Evolutionary conservation across 2,329 filamentous ascomycete genomes (phyloP), one percentile per base, ranked within the genome.

Genomic region (Taxawa tesnikishii): DNA sequence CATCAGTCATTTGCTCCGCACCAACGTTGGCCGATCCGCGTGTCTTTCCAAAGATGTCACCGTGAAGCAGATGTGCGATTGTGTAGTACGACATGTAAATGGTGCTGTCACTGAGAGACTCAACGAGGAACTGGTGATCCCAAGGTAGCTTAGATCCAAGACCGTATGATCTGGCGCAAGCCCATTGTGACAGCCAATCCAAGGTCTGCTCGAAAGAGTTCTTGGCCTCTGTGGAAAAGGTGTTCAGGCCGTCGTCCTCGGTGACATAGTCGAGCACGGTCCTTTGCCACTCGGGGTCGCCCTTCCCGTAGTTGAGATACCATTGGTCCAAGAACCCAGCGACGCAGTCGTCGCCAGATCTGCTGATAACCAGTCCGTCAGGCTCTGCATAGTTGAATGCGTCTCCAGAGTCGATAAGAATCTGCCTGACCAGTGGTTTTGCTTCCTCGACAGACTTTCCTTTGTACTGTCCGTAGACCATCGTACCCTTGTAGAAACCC

Each of bases 371-470:
- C 57, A 80, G 74, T 46, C 81, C 79, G 56, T 94, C 87, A 3
- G 90, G 90, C 57, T 98, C 90, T 9, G 83, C 85, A 53, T 96
- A 98, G 44, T 77, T 75, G 57, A 98, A 94, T 10, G 87, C 90
- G 41, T 83, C 68, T 0, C 78, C 77, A 25, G 72, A 69, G 33
- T 85, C 75, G 38, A 94, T 72, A 38, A 96, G 67, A 46, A 82
- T 68, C 50, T 80, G 68, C 41, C 80, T 73, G 28, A 94, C 83
- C 52, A 92, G 81, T 41, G 80, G 76, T 63, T 94, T 94, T 19
- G 82, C 87, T 34, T 73, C 71, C 53, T 90, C 80, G 6, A 98
- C 90, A 43, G 82, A 72, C 58, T 88, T 73, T 31, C 88, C 90
- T 55, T 79, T 81, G 61, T 82, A 93, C 17, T 94, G 82, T 36